Conservation (phyloP, 1,139 yeast species). For the Sugiyamaella japonica region DNA sequence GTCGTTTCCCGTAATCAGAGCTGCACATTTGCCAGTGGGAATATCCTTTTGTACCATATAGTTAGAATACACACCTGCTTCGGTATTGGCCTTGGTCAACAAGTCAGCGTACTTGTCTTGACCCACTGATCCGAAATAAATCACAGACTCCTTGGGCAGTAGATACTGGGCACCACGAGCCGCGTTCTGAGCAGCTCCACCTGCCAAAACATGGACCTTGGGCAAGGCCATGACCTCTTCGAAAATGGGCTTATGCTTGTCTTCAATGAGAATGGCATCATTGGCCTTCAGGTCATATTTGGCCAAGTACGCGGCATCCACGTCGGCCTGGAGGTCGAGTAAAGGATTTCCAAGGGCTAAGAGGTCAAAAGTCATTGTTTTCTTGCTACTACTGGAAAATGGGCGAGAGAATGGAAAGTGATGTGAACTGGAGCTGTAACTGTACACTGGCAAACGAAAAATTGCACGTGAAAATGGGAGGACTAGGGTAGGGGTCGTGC, state of each 20-base stretch:
- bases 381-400: not conserved
- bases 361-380: slow-evolving; percentile 50
- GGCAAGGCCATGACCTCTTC: slow-evolving; percentile 67
- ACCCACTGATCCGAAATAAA: slow-evolving; percentile 96
- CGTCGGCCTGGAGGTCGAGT: slow-evolving; percentile 85
- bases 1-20: slow-evolving; percentile 81
- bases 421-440: too few species aligned
- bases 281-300: slow-evolving; percentile 86
- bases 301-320: slow-evolving; percentile 62
- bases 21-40: slow-evolving; percentile 98
- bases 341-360: slow-evolving; percentile 77
- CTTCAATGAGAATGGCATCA: slow-evolving; percentile 93
- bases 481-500: slow-evolving; percentile 10
- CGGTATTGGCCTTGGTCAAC: slow-evolving; percentile 75
- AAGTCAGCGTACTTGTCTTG: slow-evolving; percentile 83
- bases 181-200: slow-evolving; percentile 99
- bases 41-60: slow-evolving; percentile 73
- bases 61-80: slow-evolving; percentile 84
- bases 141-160: slow-evolving; percentile 78
- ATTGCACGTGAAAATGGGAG: slow-evolving; percentile 13
- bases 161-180: slow-evolving; percentile 98
- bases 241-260: slow-evolving; percentile 77
- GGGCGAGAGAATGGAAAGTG: not conserved
- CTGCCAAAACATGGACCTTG: slow-evolving; percentile 78
- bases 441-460: not conserved